phyloP scores from a whole-genome alignment of 1,284 basidiomycete genomes.

The Thelephora terrestris region DNA sequence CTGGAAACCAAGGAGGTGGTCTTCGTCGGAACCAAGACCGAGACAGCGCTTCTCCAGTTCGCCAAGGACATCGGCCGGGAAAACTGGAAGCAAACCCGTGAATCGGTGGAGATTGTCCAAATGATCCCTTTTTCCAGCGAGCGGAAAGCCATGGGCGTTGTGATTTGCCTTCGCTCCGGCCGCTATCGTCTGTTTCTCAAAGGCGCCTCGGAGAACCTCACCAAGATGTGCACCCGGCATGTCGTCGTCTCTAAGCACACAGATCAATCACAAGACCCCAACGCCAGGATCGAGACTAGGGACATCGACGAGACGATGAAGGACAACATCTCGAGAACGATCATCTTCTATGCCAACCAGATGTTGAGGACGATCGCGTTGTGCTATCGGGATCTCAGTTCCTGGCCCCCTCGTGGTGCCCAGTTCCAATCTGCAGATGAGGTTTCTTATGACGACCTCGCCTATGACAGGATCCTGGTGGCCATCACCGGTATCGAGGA shows the following conservation, averaged over 20 bases:
- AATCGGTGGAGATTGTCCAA: slow-evolving; percentile 65
- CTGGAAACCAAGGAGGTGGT: slow-evolving; percentile 53
- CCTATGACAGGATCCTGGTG: slow-evolving; percentile 73
- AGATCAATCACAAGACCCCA: slow-evolving; percentile 18
- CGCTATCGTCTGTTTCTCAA: slow-evolving; percentile 74
- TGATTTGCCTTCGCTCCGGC: slow-evolving; percentile 43
- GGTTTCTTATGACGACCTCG: slow-evolving; percentile 69
- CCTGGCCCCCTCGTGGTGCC: too few relatives aligned
- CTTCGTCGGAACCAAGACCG: slow-evolving; percentile 95
- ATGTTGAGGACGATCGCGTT: too few relatives aligned
- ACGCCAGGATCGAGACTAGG: slow-evolving; percentile 42
- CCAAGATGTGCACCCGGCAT: slow-evolving; percentile 63
- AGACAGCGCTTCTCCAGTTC: slow-evolving; percentile 86
- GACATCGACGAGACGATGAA: slow-evolving; percentile 54
- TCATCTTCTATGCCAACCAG: too few relatives aligned
- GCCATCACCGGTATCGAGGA: slow-evolving; percentile 90
- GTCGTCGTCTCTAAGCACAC: slow-evolving; percentile 52
- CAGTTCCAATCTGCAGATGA: too few relatives aligned
- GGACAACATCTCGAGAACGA: slow-evolving; percentile 76
- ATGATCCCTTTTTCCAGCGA: slow-evolving; percentile 96
- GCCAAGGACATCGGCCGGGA: slow-evolving; percentile 83
- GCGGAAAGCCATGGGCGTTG: slow-evolving; percentile 93
- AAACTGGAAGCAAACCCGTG: slow-evolving; percentile 63
- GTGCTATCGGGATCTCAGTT: too few relatives aligned
- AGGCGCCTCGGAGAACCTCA: slow-evolving; percentile 90